Conservation (phyloP, 768 basidiomycete species). For the Lentinula edodes region DNA sequence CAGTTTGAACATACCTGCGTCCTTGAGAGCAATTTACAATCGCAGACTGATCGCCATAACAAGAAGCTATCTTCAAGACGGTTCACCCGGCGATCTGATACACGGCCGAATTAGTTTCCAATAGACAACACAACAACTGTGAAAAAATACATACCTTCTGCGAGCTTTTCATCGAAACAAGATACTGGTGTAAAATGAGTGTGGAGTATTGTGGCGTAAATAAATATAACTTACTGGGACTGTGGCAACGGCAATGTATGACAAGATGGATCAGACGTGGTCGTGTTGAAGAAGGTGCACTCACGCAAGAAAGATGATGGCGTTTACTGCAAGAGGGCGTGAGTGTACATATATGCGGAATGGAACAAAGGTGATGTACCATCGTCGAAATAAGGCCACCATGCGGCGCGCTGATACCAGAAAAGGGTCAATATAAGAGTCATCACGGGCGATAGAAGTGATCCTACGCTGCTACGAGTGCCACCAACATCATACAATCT, state of each 20-base stretch:
- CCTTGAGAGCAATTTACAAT: slow-evolving; percentile 55
- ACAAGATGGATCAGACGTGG: background rate
- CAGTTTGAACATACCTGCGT: slow-evolving; percentile 32
- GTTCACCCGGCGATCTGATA: slow-evolving; percentile 52
- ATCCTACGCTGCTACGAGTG: slow-evolving; percentile 57
- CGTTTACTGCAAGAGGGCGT: slow-evolving; percentile 42
- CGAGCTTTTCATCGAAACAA: slow-evolving; percentile 75
- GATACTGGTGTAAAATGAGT: slow-evolving; percentile 42
- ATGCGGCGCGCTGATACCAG: slow-evolving; percentile 52
- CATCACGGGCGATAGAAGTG: slow-evolving; percentile 15
- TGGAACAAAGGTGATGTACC: slow-evolving; percentile 24
- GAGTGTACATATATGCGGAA: background rate
- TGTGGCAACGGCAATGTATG: slow-evolving; percentile 9
- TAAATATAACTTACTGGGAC: slow-evolving; percentile 32
- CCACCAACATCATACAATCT: slow-evolving; percentile 80
- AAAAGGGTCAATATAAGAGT: slow-evolving; percentile 6
- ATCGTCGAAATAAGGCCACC: slow-evolving; percentile 81
- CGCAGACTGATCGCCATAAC: slow-evolving; percentile 71
- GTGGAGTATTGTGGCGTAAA: background rate
- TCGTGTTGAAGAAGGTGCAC: slow-evolving; percentile 13
- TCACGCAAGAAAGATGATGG: slow-evolving; percentile 79
- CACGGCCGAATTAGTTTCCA: background rate
- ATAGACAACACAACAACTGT: background rate
- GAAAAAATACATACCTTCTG: slow-evolving; percentile 34
- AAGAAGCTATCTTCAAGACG: slow-evolving; percentile 72